phyloP scores from a whole-genome alignment of 1,284 basidiomycete species.

The Trametes polyzona region DNA sequence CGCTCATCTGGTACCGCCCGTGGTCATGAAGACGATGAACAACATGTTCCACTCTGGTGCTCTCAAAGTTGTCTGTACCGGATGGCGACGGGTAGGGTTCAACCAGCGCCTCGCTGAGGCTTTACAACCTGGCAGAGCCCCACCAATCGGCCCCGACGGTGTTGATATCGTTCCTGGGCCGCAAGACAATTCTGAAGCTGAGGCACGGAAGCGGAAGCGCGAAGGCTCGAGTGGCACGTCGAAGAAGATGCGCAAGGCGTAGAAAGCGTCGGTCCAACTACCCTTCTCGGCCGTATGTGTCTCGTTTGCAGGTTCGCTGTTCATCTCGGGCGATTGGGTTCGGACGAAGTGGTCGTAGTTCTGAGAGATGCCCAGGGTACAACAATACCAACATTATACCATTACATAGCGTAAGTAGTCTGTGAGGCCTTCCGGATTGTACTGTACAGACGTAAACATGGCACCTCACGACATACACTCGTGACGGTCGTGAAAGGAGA shows the following conservation, averaged over 20 bases:
- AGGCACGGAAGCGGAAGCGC: too few relatives aligned
- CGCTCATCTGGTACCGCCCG: constrained; percentile 10
- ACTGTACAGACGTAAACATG: background rate
- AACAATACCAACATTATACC: constrained; percentile 11
- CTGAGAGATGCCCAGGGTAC: background rate
- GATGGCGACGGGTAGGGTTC: constrained; percentile 22
- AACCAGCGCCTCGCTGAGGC: constrained; percentile 11
- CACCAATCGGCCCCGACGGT: background rate
- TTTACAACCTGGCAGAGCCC: background rate
- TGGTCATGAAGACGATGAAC: constrained; percentile 7
- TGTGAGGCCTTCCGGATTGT: background rate
- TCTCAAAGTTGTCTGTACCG: constrained; percentile 22
- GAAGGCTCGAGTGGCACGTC: too few relatives aligned
- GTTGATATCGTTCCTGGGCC: background rate
- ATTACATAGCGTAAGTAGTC: constrained; percentile 14
- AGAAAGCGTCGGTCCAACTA: too few relatives aligned
- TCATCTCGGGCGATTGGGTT: background rate
- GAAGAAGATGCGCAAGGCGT: too few relatives aligned
- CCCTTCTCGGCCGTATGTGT: too few relatives aligned
- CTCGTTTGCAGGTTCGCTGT: too few relatives aligned
- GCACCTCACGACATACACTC: constrained; percentile 2
- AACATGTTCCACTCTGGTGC: constrained; percentile 22
- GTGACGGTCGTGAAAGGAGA: constrained; percentile 7
- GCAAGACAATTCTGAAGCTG: too few relatives aligned
- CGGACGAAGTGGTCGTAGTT: background rate